Conservation (phyloP, 768 basidiomycete species). For the Russula abietina region DNA sequence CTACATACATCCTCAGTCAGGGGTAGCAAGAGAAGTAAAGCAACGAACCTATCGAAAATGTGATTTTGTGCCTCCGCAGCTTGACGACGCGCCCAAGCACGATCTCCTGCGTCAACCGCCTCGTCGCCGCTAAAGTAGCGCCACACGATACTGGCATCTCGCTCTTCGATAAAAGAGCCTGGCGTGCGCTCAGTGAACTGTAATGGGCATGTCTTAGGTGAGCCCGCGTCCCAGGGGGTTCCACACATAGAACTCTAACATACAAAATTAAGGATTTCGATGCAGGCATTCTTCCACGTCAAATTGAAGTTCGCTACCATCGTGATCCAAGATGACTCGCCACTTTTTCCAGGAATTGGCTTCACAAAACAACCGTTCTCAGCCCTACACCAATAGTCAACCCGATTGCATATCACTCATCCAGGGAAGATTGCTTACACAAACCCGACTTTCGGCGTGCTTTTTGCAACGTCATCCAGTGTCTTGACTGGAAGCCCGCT, state of each 20-base stretch:
- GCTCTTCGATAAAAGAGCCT: constrained; percentile 77
- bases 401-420: not conserved
- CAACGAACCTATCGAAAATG: constrained; percentile 66
- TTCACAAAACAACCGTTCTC: constrained; percentile 88
- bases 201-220: not conserved
- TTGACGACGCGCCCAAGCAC: constrained; percentile 79
- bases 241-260: constrained; percentile 30
- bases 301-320: constrained; percentile 76
- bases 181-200: constrained; percentile 89
- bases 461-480: constrained; percentile 55
- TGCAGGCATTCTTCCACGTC: constrained; percentile 73
- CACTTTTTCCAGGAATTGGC: constrained; percentile 36
- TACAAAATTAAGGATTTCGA: constrained; percentile 82
- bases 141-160: constrained; percentile 79
- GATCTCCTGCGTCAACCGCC: constrained; percentile 39
- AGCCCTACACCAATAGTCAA: constrained; percentile 40
- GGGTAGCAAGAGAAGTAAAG: not conserved
- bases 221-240: not conserved
- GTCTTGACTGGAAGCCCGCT: constrained; percentile 66
- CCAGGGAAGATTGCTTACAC: constrained; percentile 44
- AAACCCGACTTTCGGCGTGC: constrained; percentile 64
- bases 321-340: constrained; percentile 57
- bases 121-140: constrained; percentile 64
- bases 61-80: constrained; percentile 91
- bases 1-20: constrained; percentile 32